phyloP scores from a whole-genome alignment of 148 eudicot genomes.

The Persicaria maculosa region DNA sequence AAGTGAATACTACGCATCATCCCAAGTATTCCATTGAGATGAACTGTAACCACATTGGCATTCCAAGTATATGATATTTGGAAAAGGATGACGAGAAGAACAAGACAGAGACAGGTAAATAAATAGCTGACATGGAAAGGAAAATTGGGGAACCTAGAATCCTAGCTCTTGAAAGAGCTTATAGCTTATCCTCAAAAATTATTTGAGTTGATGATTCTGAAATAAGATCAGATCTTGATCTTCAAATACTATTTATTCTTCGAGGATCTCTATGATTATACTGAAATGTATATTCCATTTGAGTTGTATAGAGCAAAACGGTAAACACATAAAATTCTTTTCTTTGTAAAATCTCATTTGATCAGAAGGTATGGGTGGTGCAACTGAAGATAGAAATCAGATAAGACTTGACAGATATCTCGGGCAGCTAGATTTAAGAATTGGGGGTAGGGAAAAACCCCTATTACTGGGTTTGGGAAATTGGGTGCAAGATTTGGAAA shows the following conservation, averaged over 20 bases:
- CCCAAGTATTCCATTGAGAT: conserved; percentile 81
- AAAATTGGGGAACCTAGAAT: no score
- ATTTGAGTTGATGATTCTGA: no score
- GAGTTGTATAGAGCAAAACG: not conserved
- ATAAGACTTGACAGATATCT: not conserved
- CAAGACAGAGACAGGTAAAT: no score
- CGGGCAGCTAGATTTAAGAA: not conserved
- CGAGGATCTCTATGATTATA: no score
- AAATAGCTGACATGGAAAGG: no score
- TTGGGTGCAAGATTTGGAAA: not conserved
- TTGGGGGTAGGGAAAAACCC: not conserved
- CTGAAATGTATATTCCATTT: no score
- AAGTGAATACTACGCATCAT: conserved; percentile 86
- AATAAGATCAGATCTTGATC: no score
- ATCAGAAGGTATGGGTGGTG: not conserved
- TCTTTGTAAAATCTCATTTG: not conserved
- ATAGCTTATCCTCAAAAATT: no score
- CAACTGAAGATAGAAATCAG: not conserved
- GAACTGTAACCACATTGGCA: not conserved
- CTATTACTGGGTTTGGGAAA: not conserved
- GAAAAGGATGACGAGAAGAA: no score
- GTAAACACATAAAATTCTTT: not conserved
- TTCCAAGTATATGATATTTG: no score
- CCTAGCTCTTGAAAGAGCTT: no score
- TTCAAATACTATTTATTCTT: no score